Percentiles rank a stretch among this genome's conserved stretches.
phyloP scores from a whole-genome alignment of 768 basidiomycete genomes.

The Russula emetica region DNA sequence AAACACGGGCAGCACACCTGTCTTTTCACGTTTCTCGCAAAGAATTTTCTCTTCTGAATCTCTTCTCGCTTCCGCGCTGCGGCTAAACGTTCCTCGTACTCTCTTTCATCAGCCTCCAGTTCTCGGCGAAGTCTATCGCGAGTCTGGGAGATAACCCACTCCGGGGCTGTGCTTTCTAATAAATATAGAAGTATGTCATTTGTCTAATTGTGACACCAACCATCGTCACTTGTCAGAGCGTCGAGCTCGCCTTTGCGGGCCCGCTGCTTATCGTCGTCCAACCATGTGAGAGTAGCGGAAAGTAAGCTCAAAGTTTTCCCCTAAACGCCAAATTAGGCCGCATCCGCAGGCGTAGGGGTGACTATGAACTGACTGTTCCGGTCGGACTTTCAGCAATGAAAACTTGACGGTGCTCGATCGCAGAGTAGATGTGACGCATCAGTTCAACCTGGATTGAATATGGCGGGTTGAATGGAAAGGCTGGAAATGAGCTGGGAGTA shows the following conservation, averaged over 20 bases:
- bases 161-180: slow-evolving; percentile 43
- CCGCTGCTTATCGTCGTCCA: slow-evolving; percentile 63
- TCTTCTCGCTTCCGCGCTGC: slow-evolving; percentile 63
- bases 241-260: slow-evolving; percentile 62
- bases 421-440: slow-evolving; percentile 81
- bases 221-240: slow-evolving; percentile 33
- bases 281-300: slow-evolving; percentile 72
- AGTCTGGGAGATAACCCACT: slow-evolving; percentile 76
- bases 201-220: slow-evolving; percentile 29
- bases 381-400: slow-evolving; percentile 88
- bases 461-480: slow-evolving; percentile 80
- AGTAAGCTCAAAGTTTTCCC: slow-evolving; percentile 84
- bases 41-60: slow-evolving; percentile 47
- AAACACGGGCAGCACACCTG: slow-evolving; percentile 39
- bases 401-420: slow-evolving; percentile 70
- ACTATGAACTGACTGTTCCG: slow-evolving; percentile 58
- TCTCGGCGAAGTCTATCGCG: slow-evolving; percentile 58
- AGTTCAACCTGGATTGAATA: slow-evolving; percentile 82
- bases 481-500: slow-evolving; percentile 64
- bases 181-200: neutral
- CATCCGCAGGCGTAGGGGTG: neutral
- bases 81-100: slow-evolving; percentile 56
- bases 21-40: slow-evolving; percentile 57
- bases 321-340: slow-evolving; percentile 37
- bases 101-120: slow-evolving; percentile 62